Conservation (phyloP, 2,329 filamentous ascomycete species). For the Pseudogymnoascus sp. region DNA sequence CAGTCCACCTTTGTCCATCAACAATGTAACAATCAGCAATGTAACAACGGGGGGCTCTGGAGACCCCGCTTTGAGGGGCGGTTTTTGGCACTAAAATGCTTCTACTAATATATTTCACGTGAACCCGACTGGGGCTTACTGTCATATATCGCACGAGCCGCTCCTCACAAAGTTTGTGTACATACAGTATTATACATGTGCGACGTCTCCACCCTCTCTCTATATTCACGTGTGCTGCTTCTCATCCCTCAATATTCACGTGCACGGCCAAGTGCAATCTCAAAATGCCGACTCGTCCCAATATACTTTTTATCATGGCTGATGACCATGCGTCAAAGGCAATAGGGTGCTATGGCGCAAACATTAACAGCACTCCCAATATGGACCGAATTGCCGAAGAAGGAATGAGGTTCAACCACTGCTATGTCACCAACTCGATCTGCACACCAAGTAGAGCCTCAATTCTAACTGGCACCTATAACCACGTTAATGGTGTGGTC, state of each 20-base stretch:
- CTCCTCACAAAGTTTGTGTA: neutral
- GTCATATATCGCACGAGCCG: slow-evolving; percentile 1
- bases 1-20: neutral
- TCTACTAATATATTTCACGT: neutral
- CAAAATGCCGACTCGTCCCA: slow-evolving; percentile 22
- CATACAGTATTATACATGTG: neutral
- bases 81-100: neutral
- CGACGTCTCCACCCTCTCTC: too few species aligned
- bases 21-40: neutral
- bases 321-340: slow-evolving; percentile 47
- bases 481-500: slow-evolving; percentile 46
- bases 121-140: neutral
- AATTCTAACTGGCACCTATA: slow-evolving; percentile 43
- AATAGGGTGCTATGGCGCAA: slow-evolving; percentile 41
- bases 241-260: neutral
- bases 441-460: slow-evolving; percentile 45
- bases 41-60: neutral
- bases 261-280: neutral
- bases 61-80: neutral
- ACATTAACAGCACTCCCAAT: slow-evolving; percentile 45
- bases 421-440: slow-evolving; percentile 47
- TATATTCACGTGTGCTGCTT: neutral
- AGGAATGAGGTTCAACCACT: slow-evolving; percentile 45
- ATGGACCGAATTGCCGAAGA: slow-evolving; percentile 42
- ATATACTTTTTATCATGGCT: slow-evolving; percentile 47